A percentile compares a stretch with the other conserved stretches of the same genome.
Evolutionary conservation across 2,329 filamentous ascomycete species (phyloP).

Genomic region (Blastomyces silverae): DNA sequence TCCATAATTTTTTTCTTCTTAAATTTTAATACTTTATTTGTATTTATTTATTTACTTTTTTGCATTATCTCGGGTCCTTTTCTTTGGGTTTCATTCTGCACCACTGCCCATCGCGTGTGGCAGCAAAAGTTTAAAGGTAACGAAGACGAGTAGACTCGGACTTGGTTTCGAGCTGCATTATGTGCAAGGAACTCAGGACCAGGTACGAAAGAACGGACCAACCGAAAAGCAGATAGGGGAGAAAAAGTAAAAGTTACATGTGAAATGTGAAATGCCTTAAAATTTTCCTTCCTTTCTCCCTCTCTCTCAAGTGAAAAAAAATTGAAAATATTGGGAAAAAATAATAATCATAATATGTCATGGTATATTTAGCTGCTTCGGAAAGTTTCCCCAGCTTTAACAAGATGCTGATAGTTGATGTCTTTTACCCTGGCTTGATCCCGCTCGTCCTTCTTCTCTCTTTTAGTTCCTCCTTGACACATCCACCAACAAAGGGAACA

Average conservation of each 20-base stretch:
- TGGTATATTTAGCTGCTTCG: conserved; percentile 5
- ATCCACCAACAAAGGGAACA: not conserved
- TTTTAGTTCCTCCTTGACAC: not conserved
- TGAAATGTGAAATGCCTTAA: not conserved
- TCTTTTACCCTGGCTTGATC: conserved; percentile 1
- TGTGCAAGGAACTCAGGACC: conserved; percentile 8
- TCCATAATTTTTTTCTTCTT: not conserved
- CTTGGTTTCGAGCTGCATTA: conserved; percentile 10
- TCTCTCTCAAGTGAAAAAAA: too few relatives aligned
- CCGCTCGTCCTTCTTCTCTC: not conserved
- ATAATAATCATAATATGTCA: not conserved
- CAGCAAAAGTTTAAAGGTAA: conserved; percentile 7
- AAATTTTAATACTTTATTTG: not conserved
- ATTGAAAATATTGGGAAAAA: too few relatives aligned
- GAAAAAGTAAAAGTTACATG: not conserved
- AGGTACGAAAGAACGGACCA: conserved; percentile 7
- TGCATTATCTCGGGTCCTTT: conserved; percentile 7
- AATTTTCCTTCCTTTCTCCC: not conserved
- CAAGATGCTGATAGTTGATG: conserved; percentile 1
- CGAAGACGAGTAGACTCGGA: conserved; percentile 5
- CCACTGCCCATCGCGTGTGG: conserved; percentile 13
- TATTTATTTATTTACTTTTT: conserved; percentile 6
- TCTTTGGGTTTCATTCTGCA: conserved; percentile 9
- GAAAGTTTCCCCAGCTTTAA: not conserved
- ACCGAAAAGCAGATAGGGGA: not conserved